Evolutionary conservation across 2,329 filamentous ascomycete species (phyloP).

Genomic region (Beauveria sp.): DNA sequence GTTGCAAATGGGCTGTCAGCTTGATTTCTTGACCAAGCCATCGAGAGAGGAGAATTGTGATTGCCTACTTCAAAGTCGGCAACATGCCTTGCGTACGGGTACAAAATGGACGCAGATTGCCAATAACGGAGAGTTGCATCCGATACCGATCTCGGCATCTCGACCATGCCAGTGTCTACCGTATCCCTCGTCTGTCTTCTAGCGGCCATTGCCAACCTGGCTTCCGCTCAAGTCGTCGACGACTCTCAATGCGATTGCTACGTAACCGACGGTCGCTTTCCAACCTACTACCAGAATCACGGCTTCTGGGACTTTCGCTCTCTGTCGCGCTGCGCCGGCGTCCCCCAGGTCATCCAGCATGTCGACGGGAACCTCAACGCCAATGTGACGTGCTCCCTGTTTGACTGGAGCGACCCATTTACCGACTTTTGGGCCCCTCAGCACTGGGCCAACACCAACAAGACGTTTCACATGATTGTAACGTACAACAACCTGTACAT

Average conservation of each 20-base stretch:
- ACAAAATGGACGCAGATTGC: neutral
- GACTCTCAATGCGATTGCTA: slow-evolving; percentile 23
- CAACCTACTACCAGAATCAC: slow-evolving; percentile 20
- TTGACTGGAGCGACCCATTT: slow-evolving; percentile 24
- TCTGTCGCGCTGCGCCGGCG: slow-evolving; percentile 19
- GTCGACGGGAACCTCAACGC: slow-evolving; percentile 25
- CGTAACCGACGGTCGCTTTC: slow-evolving; percentile 18
- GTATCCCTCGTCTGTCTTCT: neutral
- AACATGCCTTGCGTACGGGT: neutral
- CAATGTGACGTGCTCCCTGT: slow-evolving; percentile 26
- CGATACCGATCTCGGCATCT: neutral
- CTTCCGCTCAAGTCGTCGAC: neutral
- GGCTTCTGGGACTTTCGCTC: slow-evolving; percentile 26
- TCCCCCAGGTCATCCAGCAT: slow-evolving; percentile 23
- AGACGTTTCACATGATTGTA: slow-evolving; percentile 27
- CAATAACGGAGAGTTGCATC: neutral
- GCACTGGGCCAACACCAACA: slow-evolving; percentile 31
- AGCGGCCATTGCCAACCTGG: neutral
- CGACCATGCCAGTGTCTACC: neutral
- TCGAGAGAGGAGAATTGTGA: neutral
- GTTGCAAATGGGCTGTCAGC: neutral
- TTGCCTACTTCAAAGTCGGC: neutral
- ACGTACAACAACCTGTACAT: slow-evolving; percentile 37
- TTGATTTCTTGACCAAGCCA: neutral
- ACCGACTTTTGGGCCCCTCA: slow-evolving; percentile 28